Evolutionary conservation across 2,329 filamentous ascomycete species (phyloP).

Genomic region (Graphium sp.): DNA sequence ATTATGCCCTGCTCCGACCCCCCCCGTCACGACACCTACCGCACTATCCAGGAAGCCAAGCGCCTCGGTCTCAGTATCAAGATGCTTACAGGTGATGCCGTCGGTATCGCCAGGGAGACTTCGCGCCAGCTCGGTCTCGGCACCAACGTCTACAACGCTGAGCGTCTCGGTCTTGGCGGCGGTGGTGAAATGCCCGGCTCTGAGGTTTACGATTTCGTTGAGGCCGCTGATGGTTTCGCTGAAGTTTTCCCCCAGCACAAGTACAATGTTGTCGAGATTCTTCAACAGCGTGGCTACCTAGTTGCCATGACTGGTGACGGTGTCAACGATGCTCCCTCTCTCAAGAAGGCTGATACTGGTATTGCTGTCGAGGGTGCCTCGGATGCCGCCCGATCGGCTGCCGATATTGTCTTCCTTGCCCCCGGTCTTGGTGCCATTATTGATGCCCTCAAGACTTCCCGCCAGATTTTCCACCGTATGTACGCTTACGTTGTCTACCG

Average conservation of each 20-base stretch:
- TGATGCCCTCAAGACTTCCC: constrained; percentile 79
- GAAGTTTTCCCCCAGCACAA: constrained; percentile 94
- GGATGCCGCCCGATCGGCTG: constrained; percentile 77
- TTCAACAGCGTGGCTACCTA: constrained; percentile 83
- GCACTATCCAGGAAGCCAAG: constrained; percentile 83
- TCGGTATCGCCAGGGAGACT: constrained; percentile 84
- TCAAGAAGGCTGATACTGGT: constrained; percentile 93
- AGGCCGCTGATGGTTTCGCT: constrained; percentile 87
- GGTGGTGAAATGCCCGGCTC: constrained; percentile 88
- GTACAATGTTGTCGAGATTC: constrained; percentile 84
- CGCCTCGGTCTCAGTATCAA: constrained; percentile 77
- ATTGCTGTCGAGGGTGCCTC: constrained; percentile 89
- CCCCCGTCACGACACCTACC: constrained; percentile 76
- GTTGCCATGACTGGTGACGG: constrained; percentile 95
- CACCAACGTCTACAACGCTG: constrained; percentile 87
- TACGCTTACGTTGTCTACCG: constrained; percentile 92
- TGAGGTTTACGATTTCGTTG: constrained; percentile 88
- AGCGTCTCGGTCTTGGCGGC: constrained; percentile 77
- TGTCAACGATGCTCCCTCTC: constrained; percentile 83
- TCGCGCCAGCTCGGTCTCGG: constrained; percentile 82
- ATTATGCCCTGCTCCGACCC: constrained; percentile 93
- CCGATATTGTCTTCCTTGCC: constrained; percentile 87
- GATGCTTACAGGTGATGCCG: constrained; percentile 91
- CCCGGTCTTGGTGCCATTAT: constrained; percentile 86
- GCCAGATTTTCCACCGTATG: constrained; percentile 95